A percentile compares a stretch with the other conserved stretches of the same genome.
These are phyloP conservation scores for Bruguiera sexangula DNA, from an alignment of 345 rosid species.

Conservation along the genomic window DNA sequence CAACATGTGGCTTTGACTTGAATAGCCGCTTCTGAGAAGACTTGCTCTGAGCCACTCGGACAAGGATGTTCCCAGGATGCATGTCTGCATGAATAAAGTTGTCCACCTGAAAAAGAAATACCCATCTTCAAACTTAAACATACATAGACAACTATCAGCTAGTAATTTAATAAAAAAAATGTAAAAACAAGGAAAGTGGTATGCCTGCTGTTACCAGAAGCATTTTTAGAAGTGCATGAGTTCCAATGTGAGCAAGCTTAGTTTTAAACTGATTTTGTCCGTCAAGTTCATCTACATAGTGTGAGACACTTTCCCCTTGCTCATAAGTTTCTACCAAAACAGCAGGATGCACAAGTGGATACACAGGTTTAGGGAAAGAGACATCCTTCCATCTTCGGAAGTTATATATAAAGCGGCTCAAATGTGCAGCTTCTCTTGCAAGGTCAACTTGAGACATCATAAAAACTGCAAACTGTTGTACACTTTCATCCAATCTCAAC, in stretches of 20 bases:
- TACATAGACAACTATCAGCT: neutral
- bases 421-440: slow-evolving; percentile 97
- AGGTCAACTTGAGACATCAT: slow-evolving; percentile 99
- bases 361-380: slow-evolving; percentile 94
- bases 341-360: slow-evolving; percentile 95
- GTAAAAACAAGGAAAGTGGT: neutral
- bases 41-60: slow-evolving; percentile 57
- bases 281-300: slow-evolving; percentile 71
- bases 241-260: slow-evolving; percentile 90
- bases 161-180: neutral
- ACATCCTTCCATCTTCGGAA: slow-evolving; percentile 92
- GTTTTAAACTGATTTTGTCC: slow-evolving; percentile 65
- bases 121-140: slow-evolving; percentile 4
- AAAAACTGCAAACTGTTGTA: slow-evolving; percentile 87
- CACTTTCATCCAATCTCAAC: slow-evolving; percentile 96
- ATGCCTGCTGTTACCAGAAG: slow-evolving; percentile 57
- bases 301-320: slow-evolving; percentile 87
- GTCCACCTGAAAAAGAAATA: slow-evolving; percentile 69
- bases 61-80: slow-evolving; percentile 99
- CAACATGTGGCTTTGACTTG: slow-evolving; percentile 83
- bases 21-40: slow-evolving; percentile 61
- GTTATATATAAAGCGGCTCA: slow-evolving; percentile 88
- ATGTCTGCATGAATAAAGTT: slow-evolving; percentile 98
- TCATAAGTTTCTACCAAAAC: slow-evolving; percentile 93
- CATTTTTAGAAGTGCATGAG: slow-evolving; percentile 97